Percentiles rank a stretch among this genome's conserved stretches.
These are phyloP conservation scores for Erigeron philadelphicus DNA, from an alignment of 140 eudicot genomes.

Conservation along the genomic window DNA sequence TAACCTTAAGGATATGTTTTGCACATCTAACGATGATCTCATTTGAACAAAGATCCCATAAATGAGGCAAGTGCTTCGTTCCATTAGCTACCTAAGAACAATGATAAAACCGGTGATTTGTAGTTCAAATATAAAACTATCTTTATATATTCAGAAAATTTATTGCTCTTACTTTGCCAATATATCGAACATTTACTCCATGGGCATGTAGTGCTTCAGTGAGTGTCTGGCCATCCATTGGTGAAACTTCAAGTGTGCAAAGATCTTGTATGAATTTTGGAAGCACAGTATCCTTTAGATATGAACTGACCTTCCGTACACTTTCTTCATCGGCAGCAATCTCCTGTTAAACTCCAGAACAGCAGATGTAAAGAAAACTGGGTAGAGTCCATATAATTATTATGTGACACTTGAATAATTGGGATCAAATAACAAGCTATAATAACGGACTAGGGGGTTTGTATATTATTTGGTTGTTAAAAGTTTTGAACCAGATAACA, in stretches of 20 bases:
- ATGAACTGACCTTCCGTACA: conserved; percentile 74
- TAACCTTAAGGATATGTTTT: conserved; percentile 88
- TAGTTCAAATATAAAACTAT: neutral
- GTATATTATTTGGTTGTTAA: no score
- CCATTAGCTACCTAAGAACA: conserved; percentile 79
- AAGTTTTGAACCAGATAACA: no score
- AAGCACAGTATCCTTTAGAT: conserved; percentile 59
- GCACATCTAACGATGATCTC: conserved; percentile 92
- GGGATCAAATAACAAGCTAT: no score
- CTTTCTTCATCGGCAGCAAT: conserved; percentile 87
- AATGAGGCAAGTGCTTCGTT: conserved; percentile 85
- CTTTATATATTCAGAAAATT: neutral
- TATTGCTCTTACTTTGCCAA: conserved; percentile 70
- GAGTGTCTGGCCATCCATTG: conserved; percentile 97
- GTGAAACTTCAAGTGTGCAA: conserved; percentile 92
- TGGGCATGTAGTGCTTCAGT: conserved; percentile 98
- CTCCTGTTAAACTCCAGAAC: conserved; percentile 47
- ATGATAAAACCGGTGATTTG: conserved; percentile 12
- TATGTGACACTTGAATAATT: no score
- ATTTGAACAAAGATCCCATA: conserved; percentile 81
- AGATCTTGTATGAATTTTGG: conserved; percentile 88
- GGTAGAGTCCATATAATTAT: neutral
- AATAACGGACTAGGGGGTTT: no score
- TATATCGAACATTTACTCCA: conserved; percentile 91
- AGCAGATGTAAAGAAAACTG: neutral